Evolutionary conservation across 352 stramenopile genomes (phyloP).

Genomic region (Phytophthora ramorum): DNA sequence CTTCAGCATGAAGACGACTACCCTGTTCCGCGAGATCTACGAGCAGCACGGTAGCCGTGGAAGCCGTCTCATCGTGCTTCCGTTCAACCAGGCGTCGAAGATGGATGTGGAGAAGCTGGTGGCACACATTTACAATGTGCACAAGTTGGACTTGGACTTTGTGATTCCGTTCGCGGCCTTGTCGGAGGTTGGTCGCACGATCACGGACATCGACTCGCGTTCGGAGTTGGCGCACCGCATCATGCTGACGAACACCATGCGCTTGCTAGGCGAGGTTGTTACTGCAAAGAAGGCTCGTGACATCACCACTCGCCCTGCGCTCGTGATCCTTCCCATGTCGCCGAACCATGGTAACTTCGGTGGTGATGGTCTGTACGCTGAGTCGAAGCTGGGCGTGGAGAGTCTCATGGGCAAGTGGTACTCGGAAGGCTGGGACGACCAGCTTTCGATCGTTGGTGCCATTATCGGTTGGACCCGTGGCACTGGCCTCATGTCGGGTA

Average conservation of each 20-base stretch:
- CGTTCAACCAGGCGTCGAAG: conserved; percentile 89
- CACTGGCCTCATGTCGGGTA: conserved; percentile 89
- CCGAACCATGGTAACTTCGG: conserved; percentile 90
- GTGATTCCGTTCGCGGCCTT: conserved; percentile 89
- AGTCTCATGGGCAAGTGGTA: conserved; percentile 89
- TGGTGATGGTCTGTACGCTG: conserved; percentile 87
- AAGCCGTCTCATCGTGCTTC: conserved; percentile 79
- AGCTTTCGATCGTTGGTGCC: conserved; percentile 74
- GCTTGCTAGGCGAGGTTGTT: conserved; percentile 82
- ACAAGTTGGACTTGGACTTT: conserved; percentile 88
- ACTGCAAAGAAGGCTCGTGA: conserved; percentile 74
- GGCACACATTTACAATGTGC: conserved; percentile 82
- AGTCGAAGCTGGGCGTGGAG: conserved; percentile 90
- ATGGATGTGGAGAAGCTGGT: conserved; percentile 76
- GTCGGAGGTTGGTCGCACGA: conserved; percentile 79
- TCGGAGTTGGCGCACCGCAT: conserved; percentile 88
- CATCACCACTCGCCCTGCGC: conserved; percentile 77
- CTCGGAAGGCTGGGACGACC: conserved; percentile 86
- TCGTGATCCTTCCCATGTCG: conserved; percentile 83
- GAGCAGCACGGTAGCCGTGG: conserved; percentile 85
- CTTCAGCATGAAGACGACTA: conserved; percentile 64
- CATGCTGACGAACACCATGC: conserved; percentile 90
- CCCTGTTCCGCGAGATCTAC: conserved; percentile 83
- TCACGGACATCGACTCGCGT: conserved; percentile 78
- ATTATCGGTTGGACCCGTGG: conserved; percentile 91